phyloP scores from a whole-genome alignment of 176 grass and related monocot species.

The Calamus simplicifolius region DNA sequence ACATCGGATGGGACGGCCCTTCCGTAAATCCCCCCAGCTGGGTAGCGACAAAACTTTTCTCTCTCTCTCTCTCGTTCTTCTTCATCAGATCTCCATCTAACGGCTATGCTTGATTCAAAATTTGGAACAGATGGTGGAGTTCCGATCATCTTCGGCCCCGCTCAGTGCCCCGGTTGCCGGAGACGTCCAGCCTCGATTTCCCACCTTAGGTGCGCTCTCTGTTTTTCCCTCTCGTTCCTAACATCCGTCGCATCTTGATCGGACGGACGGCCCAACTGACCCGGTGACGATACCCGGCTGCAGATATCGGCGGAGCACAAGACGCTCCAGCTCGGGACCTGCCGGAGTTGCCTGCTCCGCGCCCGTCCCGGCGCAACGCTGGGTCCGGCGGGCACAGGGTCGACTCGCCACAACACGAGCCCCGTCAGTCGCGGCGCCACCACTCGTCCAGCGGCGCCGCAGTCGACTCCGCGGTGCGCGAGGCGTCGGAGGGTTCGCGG shows the following conservation, averaged over 20 bases:
- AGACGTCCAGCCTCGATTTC: not conserved
- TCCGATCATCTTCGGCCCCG: not conserved
- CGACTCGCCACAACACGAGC: slow-evolving; percentile 9
- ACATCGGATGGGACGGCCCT: slow-evolving; percentile 81
- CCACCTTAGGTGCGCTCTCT: not conserved
- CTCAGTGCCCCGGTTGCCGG: not conserved
- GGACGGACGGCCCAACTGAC: not conserved
- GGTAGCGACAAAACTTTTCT: slow-evolving; percentile 19
- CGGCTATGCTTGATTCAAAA: no score
- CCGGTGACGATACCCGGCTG: slow-evolving; percentile 11
- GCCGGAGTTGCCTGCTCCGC: slow-evolving; percentile 2
- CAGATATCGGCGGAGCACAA: not conserved
- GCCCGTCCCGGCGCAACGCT: slow-evolving; percentile 18
- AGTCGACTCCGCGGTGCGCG: not conserved
- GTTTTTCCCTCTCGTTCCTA: not conserved
- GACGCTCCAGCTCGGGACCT: not conserved
- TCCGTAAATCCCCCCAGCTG: slow-evolving; percentile 51
- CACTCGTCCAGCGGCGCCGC: slow-evolving; percentile 1
- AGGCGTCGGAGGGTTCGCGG: slow-evolving; percentile 2
- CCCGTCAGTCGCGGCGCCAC: slow-evolving; percentile 10
- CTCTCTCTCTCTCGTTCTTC: no score
- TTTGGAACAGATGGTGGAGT: slow-evolving; percentile 10
- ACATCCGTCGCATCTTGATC: no score
- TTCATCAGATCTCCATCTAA: not conserved
- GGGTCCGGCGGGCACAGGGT: not conserved